Base-by-base conservation (phyloP, 768 basidiomycete species). In the Ramaria sp. region DNA sequence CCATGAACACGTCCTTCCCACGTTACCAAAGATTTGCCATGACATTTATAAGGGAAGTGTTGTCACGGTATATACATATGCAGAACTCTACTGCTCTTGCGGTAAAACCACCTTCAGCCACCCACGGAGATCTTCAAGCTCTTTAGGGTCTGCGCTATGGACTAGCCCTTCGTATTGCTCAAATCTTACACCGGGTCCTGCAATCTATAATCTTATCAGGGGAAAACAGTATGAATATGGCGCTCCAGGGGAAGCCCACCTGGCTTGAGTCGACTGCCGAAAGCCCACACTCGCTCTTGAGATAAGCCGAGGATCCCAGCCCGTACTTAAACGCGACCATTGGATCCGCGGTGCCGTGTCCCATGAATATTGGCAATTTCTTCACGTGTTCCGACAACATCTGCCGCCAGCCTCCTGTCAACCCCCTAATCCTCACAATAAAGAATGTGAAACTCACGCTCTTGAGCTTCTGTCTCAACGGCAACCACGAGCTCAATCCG, bases 301-400 rank as follows among this genome's bases (percentile, higher is more conserved):
- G 69, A 56, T 77, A 76, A 6, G 81, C 74, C 36, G 75, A 68
- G 7, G 87, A 85, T 48, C 66, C 66, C 52, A 73, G 64, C 22
- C 79, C 79, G 48, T 81, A 72, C 25, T 73, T 58, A 60, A 73
- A 73, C 55, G 73, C 74, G 52, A 96, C 83, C 22, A 95, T 73
- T 6, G 78, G 82, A 68, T 97, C 93, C 15, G 66, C 73, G 5
- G 73, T 76, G 22, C 92, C 92, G 59, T 92, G 88, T 12, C 86
- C 93, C 81, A 88, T 88, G 68, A 95, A 94, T 27, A 94, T 73
- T 1, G 91, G 87, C 20, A 80, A 73, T 3, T 76, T 73, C 43
- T 74, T 68, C 16, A 83, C 79, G 60, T 82, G 72, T 9, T 75
- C 69, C 15, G 78, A 77, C 42, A 74, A 65, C 75, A 88, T 79